Evolutionary conservation across 345 rosid species (phyloP), one percentile per base, ranked within the genome.

Genomic region (Sonneratia alba): DNA sequence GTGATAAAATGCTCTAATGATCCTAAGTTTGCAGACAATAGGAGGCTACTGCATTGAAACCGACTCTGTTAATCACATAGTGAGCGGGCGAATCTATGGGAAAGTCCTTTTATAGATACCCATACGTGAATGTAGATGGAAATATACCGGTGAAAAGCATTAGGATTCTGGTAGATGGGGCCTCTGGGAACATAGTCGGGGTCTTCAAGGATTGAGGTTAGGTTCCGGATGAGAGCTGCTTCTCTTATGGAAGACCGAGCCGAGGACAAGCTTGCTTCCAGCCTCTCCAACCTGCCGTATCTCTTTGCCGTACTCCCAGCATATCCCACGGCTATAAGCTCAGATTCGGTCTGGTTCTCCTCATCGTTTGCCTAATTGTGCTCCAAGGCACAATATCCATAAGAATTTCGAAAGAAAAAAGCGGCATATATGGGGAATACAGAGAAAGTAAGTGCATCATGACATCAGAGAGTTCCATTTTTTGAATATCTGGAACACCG

Each of bases 221-320:
- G 66, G 66, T 62, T 62, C 66, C 66, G 66, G 66, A 62, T 37
- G 3, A 62, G 37, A 62, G 66, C 66, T 4, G 66, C 66, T 62
- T 27, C 38, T 27, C 38, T 14, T 32, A 62, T 62, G 37, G 66
- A 62, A 27, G 66, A 27, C 38, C 66, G 37, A 62, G 38, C 66
- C 2, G 15, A 10, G 3, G 66, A 27, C 66, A 62, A 34, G 66
- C 38, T 62, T 34, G 66, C 36, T 34, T 62, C 66, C 0, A 62
- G 36, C 38, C 66, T 62, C 66, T 62, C 38, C 7, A 62, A 32
- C 66, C 19, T 27, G 66, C 66, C 27, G 19, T 27, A 62, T 32
- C 37, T 62, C 38, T 34, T 62, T 32, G 9, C 66, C 3, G 38
- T 32, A 13, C 1, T 61, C 34, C 34, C 65, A 61, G 65, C 36